A percentile compares a stretch with the other conserved stretches of the same genome.
Evolutionary conservation across 495 filamentous ascomycete genomes (phyloP).

Genomic region (Alectoria sarmentosa): DNA sequence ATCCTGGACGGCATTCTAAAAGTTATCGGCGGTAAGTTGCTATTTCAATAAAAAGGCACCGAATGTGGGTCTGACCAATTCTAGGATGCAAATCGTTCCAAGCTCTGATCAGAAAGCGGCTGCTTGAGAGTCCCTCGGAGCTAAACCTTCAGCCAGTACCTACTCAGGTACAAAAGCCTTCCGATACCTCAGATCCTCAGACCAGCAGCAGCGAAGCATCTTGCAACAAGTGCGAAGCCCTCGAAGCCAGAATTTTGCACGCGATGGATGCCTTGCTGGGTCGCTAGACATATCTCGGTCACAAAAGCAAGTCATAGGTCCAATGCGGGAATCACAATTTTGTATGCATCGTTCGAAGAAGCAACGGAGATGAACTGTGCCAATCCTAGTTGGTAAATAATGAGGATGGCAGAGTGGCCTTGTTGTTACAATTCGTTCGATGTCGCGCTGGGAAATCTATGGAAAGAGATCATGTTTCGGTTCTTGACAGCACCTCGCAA

Average conservation of each 20-base stretch:
- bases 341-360: too few relatives aligned
- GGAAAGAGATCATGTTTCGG: too few relatives aligned
- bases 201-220: too few relatives aligned
- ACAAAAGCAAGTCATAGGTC: background rate
- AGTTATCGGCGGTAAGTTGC: background rate
- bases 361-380: too few relatives aligned
- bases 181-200: background rate
- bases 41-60: background rate
- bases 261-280: background rate
- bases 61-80: background rate
- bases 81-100: background rate
- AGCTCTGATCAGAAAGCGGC: background rate
- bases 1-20: background rate
- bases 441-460: too few relatives aligned
- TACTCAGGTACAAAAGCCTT: background rate
- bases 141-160: background rate
- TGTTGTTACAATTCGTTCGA: too few relatives aligned
- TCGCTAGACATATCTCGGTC: background rate
- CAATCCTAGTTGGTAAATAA: too few relatives aligned
- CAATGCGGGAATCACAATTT: background rate
- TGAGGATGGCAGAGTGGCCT: too few relatives aligned
- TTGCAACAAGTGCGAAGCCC: background rate
- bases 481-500: too few relatives aligned
- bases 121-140: background rate
- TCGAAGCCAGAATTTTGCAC: background rate